A percentile compares a stretch with the other conserved stretches of the same genome.
Evolutionary conservation across 108 stramenopile genomes (phyloP).

Genomic region (Nitzschia palea): DNA sequence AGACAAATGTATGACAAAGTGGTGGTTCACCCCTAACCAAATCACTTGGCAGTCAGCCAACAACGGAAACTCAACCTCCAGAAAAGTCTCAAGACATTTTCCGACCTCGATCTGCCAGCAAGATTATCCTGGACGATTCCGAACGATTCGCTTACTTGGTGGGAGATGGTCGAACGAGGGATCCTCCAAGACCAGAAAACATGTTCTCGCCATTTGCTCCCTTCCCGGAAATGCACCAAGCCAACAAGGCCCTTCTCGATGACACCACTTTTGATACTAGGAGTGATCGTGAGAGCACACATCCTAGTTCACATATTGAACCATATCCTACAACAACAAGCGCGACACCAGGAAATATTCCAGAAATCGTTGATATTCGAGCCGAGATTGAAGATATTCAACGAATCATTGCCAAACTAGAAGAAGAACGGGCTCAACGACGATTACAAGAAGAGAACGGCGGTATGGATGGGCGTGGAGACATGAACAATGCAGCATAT

Average conservation of each 20-base stretch:
- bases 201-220: neutral
- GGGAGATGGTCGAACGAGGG: neutral
- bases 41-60: too few relatives aligned
- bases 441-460: neutral
- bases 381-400: slow-evolving; percentile 10
- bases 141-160: slow-evolving; percentile 7
- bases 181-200: neutral
- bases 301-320: neutral
- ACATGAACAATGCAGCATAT: neutral
- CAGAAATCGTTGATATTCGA: neutral
- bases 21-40: too few relatives aligned
- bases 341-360: neutral
- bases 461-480: neutral
- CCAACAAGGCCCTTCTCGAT: neutral
- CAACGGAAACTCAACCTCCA: too few relatives aligned
- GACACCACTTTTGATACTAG: neutral
- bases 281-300: neutral
- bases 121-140: neutral
- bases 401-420: neutral
- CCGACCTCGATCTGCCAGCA: neutral
- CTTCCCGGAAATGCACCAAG: neutral
- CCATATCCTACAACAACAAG: neutral
- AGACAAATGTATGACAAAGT: too few relatives aligned
- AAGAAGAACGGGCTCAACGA: neutral
- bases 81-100: neutral